phyloP scores from a whole-genome alignment of 2,329 filamentous ascomycete genomes.

The Reticulascus tulasneorum region DNA sequence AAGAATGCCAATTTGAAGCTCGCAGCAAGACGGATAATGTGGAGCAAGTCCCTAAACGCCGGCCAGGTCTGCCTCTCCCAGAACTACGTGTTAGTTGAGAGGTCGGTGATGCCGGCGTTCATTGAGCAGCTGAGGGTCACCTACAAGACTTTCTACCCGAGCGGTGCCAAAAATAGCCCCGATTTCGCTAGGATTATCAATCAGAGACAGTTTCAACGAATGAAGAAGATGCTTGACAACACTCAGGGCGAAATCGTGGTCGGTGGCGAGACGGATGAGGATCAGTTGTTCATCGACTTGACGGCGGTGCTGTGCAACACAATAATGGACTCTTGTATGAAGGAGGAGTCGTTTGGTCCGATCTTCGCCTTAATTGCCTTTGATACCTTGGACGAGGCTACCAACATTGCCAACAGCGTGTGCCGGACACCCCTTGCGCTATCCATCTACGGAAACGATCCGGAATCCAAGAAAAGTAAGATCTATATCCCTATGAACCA shows the following conservation, averaged over 20 bases:
- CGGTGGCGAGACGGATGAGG: conserved; percentile 78
- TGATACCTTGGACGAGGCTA: conserved; percentile 78
- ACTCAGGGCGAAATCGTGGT: conserved; percentile 80
- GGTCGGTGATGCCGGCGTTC: conserved; percentile 66
- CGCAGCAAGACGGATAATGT: conserved; percentile 79
- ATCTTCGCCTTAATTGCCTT: conserved; percentile 79
- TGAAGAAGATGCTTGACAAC: conserved; percentile 88
- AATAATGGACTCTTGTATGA: conserved; percentile 66
- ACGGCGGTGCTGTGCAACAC: conserved; percentile 84
- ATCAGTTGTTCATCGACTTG: conserved; percentile 80
- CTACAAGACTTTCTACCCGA: conserved; percentile 75
- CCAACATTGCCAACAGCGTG: conserved; percentile 74
- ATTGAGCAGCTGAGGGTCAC: conserved; percentile 69
- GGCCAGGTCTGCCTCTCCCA: conserved; percentile 92
- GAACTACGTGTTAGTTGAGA: conserved; percentile 86
- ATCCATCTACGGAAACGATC: conserved; percentile 79
- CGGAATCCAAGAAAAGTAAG: conserved; percentile 70
- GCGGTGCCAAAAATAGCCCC: conserved; percentile 71
- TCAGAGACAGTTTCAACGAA: conserved; percentile 68
- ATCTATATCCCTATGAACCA: conserved; percentile 1
- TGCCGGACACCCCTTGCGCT: conserved; percentile 80
- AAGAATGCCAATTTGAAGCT: conserved; percentile 75
- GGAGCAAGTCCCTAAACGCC: conserved; percentile 82
- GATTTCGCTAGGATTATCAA: conserved; percentile 84
- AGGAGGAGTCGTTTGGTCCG: conserved; percentile 94